Evolutionary conservation across 1,139 yeast species (phyloP).

Genomic region (Hyphopichia wangnamkhiaoensis): DNA sequence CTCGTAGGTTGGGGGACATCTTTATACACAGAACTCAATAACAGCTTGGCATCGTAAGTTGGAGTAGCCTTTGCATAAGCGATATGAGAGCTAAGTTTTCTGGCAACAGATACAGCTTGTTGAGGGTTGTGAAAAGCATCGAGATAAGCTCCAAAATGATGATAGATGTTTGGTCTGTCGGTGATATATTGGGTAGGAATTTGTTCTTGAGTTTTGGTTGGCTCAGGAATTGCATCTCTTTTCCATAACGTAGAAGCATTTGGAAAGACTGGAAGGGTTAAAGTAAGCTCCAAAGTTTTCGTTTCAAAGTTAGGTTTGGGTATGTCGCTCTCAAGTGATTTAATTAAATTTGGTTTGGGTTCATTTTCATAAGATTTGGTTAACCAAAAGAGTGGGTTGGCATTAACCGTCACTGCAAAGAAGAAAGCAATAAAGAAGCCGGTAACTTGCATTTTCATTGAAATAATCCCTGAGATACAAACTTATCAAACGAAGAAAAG

Average conservation of each 20-base stretch:
- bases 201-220: constrained; percentile 2
- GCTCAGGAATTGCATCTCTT: not conserved
- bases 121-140: constrained; percentile 5
- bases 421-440: not conserved
- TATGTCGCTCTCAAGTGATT: too few relatives aligned
- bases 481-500: too few relatives aligned
- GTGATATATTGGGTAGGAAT: not conserved
- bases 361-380: not conserved
- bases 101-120: constrained; percentile 6
- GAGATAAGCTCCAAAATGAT: constrained; percentile 6
- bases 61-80: constrained; percentile 5
- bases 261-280: not conserved
- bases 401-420: not conserved
- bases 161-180: constrained; percentile 3
- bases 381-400: not conserved
- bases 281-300: too few relatives aligned
- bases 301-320: too few relatives aligned
- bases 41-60: constrained; percentile 4
- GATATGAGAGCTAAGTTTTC: constrained; percentile 2
- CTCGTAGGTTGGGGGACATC: constrained; percentile 6
- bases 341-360: not conserved
- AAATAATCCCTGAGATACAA: too few relatives aligned
- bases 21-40: constrained; percentile 3
- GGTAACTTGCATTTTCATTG: not conserved
- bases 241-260: not conserved